Conservation (phyloP, 495 filamentous ascomycete genomes). For the Xylaria palmicola region DNA sequence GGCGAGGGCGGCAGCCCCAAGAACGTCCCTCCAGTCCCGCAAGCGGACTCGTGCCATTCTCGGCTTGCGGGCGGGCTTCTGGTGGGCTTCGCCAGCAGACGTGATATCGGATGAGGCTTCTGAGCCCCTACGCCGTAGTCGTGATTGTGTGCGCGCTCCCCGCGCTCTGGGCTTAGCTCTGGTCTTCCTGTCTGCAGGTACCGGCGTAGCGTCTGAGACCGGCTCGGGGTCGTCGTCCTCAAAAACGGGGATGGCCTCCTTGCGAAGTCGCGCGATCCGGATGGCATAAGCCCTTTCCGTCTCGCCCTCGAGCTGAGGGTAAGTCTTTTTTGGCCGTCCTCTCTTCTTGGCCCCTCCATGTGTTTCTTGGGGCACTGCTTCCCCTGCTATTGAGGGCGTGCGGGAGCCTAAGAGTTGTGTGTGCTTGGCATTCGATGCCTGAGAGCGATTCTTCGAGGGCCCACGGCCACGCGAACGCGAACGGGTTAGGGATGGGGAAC, state of each 20-base stretch:
- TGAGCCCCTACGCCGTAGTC: neutral
- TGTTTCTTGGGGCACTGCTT: neutral
- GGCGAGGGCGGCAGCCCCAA: constrained; percentile 69
- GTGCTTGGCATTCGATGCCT: neutral
- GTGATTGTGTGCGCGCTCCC: neutral
- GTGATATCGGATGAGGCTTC: neutral
- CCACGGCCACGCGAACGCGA: constrained; percentile 14
- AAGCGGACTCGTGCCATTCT: constrained; percentile 35
- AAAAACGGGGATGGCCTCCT: constrained; percentile 22
- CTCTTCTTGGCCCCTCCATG: constrained; percentile 10
- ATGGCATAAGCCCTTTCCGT: constrained; percentile 40
- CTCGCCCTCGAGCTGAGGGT: constrained; percentile 42
- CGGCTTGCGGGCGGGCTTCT: neutral
- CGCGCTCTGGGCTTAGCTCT: neutral
- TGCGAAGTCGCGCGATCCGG: constrained; percentile 38
- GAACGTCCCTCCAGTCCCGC: constrained; percentile 78
- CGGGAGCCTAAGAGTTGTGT: constrained; percentile 17
- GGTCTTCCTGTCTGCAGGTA: neutral
- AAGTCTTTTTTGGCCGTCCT: constrained; percentile 39
- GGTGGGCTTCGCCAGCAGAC: neutral
- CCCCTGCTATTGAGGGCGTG: constrained; percentile 20
- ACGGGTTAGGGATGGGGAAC: constrained; percentile 2
- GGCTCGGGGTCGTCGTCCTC: constrained; percentile 10
- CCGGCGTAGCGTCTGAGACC: constrained; percentile 6
- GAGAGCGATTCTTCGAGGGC: neutral